A percentile compares a stretch with the other conserved stretches of the same genome.
Conservation (phyloP, 1,284 basidiomycete genomes). For the Meira miltonrushii region DNA sequence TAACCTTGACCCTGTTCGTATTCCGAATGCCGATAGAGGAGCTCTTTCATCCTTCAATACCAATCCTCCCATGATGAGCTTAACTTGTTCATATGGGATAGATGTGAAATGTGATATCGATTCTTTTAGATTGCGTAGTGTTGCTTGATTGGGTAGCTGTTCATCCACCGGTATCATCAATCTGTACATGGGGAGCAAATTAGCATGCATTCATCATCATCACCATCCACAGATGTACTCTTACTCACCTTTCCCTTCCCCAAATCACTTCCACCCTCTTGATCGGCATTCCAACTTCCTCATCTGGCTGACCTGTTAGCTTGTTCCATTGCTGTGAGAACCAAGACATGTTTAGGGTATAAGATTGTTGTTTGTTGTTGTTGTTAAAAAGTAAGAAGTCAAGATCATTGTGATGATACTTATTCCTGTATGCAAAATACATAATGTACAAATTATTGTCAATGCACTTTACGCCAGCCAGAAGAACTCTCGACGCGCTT, state of each 20-base stretch:
- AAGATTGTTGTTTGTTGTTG: too few species aligned
- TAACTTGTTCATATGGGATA: conserved; percentile 35
- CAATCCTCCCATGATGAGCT: conserved; percentile 39
- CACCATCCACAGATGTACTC: background rate
- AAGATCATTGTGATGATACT: too few species aligned
- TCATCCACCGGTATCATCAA: conserved; percentile 13
- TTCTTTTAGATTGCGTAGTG: conserved; percentile 38
- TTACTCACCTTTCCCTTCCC: conserved; percentile 38
- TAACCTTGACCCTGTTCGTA: conserved; percentile 38
- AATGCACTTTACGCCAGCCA: background rate
- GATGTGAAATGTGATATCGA: conserved; percentile 37
- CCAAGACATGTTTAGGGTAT: conserved; percentile 41
- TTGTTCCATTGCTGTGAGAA: conserved; percentile 50
- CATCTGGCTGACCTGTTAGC: conserved; percentile 12
- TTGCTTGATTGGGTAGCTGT: conserved; percentile 33
- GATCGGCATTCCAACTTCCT: conserved; percentile 13
- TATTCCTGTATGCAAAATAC: too few species aligned
- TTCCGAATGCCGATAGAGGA: conserved; percentile 32
- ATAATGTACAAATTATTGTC: background rate
- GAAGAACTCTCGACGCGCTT: background rate
- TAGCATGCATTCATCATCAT: conserved; percentile 2
- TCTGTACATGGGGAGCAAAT: background rate
- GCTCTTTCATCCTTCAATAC: conserved; percentile 44
- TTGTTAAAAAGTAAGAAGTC: too few species aligned
- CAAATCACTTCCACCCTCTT: conserved; percentile 40